phyloP scores from a whole-genome alignment of 176 grass and related monocot genomes.

The Oryza brachyantha region DNA sequence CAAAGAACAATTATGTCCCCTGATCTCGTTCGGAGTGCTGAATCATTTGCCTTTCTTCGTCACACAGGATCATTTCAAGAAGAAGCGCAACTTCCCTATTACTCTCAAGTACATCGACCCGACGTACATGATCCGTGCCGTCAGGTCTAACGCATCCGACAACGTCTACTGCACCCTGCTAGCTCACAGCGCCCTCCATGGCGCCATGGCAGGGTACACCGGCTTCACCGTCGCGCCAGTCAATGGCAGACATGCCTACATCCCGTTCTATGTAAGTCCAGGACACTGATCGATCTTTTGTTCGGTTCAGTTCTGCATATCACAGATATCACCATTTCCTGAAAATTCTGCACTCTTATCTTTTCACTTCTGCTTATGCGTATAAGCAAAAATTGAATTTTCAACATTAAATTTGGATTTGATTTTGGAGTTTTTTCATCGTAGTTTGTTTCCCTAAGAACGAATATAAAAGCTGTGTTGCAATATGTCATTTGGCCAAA shows the following conservation, averaged over 20 bases:
- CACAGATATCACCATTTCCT: not conserved
- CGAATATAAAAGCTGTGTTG: too few relatives aligned
- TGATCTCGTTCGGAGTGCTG: slow-evolving; percentile 18
- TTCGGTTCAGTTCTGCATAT: not conserved
- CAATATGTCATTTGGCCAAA: too few relatives aligned
- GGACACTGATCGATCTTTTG: not conserved
- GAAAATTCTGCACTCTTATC: too few relatives aligned
- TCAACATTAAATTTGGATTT: too few relatives aligned
- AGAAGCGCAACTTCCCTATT: slow-evolving; percentile 60
- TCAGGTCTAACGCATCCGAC: slow-evolving; percentile 85
- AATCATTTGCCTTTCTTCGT: slow-evolving; percentile 15
- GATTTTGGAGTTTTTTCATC: too few relatives aligned
- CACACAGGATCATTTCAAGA: slow-evolving; percentile 77
- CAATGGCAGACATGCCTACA: slow-evolving; percentile 89
- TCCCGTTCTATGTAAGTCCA: slow-evolving; percentile 84
- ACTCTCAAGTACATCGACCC: slow-evolving; percentile 96
- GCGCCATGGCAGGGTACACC: slow-evolving; percentile 90
- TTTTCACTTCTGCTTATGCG: too few relatives aligned
- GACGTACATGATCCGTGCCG: slow-evolving; percentile 84
- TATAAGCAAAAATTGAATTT: too few relatives aligned
- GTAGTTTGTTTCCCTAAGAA: too few relatives aligned
- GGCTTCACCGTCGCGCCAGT: slow-evolving; percentile 85
- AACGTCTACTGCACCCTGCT: slow-evolving; percentile 91
- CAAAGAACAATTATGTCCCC: not conserved
- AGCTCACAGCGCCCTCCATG: slow-evolving; percentile 83